Conservation (phyloP, 2,329 filamentous ascomycete species). For the Thielaviopsis musarum region DNA sequence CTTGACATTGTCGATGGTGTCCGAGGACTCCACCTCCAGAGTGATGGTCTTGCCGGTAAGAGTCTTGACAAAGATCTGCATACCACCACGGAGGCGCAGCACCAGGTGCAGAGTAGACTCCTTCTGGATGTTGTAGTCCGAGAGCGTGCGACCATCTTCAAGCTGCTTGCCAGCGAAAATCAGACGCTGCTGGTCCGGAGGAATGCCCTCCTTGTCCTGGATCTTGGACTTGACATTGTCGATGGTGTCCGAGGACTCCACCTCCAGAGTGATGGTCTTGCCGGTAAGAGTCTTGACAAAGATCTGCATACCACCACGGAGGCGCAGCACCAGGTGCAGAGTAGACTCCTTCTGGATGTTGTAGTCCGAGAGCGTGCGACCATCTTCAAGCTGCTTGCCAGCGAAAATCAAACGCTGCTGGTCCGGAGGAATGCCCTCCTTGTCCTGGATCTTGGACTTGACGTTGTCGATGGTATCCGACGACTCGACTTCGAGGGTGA, state of each 20-base stretch:
- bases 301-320: slow-evolving; percentile 49
- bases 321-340: slow-evolving; percentile 58
- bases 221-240: slow-evolving; percentile 97
- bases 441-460: too few relatives aligned
- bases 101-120: slow-evolving; percentile 75
- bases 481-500: too few relatives aligned
- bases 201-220: slow-evolving; percentile 94
- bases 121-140: slow-evolving; percentile 94
- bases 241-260: slow-evolving; percentile 79
- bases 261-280: slow-evolving; percentile 86
- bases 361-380: slow-evolving; percentile 28
- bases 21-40: slow-evolving; percentile 71
- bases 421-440: too few relatives aligned
- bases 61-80: slow-evolving; percentile 81
- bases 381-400: too few relatives aligned
- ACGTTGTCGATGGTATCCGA: too few relatives aligned
- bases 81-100: slow-evolving; percentile 75
- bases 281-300: slow-evolving; percentile 79
- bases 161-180: slow-evolving; percentile 96
- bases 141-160: slow-evolving; percentile 71
- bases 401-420: too few relatives aligned
- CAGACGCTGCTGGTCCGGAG: slow-evolving; percentile 85
- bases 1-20: slow-evolving; percentile 92
- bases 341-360: slow-evolving; percentile 49
- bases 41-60: slow-evolving; percentile 90